Percentiles rank a stretch among this genome's conserved stretches.
phyloP scores from a whole-genome alignment of 805 yeast genomes.

The Dipodascopsis uninucleata region DNA sequence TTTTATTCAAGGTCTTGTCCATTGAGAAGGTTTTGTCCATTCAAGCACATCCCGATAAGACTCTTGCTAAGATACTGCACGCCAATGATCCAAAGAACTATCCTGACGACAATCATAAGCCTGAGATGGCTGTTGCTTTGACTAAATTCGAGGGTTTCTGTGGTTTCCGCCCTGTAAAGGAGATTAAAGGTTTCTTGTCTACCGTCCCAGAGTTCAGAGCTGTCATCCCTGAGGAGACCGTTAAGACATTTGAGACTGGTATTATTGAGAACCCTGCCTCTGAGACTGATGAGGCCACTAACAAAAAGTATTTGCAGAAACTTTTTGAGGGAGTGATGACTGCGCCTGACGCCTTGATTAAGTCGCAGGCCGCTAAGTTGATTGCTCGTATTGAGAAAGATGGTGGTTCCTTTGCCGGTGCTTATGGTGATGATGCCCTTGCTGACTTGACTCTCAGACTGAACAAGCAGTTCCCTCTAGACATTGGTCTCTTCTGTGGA shows the following conservation, averaged over 20 bases:
- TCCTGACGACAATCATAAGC: conserved; percentile 95
- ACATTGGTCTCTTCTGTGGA: conserved; percentile 94
- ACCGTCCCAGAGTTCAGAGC: conserved; percentile 72
- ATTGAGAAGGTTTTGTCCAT: conserved; percentile 89
- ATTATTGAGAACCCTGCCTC: conserved; percentile 37
- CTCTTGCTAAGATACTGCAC: conserved; percentile 71
- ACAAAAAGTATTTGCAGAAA: conserved; percentile 64
- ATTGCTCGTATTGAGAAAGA: conserved; percentile 59
- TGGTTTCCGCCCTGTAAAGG: conserved; percentile 88
- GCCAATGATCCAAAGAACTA: conserved; percentile 84
- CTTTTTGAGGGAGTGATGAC: conserved; percentile 84
- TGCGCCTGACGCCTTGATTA: conserved; percentile 59
- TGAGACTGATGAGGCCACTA: conserved; percentile 48
- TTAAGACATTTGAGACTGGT: conserved; percentile 34
- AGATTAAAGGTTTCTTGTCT: conserved; percentile 64
- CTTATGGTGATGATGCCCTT: conserved; percentile 46
- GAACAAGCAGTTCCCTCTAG: conserved; percentile 85
- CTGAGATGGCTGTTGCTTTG: conserved; percentile 99
- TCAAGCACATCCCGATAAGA: conserved; percentile 97
- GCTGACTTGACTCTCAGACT: conserved; percentile 73
- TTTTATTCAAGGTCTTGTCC: conserved; percentile 87
- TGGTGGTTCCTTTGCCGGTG: conserved; percentile 56
- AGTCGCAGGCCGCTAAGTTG: conserved; percentile 55
- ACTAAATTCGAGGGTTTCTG: conserved; percentile 97
- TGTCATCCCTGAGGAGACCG: conserved; percentile 63